Base-by-base conservation (phyloP, 2,329 filamentous ascomycete genomes). In the Hymenoscyphus salicellus region DNA sequence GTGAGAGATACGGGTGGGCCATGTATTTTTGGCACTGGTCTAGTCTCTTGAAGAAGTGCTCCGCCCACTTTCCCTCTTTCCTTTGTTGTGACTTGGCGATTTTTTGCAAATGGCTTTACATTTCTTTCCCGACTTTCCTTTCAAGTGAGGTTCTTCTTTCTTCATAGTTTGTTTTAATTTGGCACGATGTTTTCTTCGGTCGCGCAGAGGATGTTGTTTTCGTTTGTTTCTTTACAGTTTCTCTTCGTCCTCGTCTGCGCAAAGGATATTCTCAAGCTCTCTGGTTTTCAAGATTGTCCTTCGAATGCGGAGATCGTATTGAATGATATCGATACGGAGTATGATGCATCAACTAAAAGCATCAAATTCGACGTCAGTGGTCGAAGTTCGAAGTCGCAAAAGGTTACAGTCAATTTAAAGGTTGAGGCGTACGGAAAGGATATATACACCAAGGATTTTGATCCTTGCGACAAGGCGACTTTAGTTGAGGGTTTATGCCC, bases 291-390 rank as follows among this genome's bases (percentile, higher is more conserved):
- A 23, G 38, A 59, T 26, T 98, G 95, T 78, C 77, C 82, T 33
- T 72, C 83, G 72, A 78, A 84, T 71, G 73, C 80, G 65, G 78
- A 81, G 38, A 87, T 98, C 72, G 83, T 83, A 68, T 89, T 97
- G 61, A 82, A 92, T 70, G 87, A 84, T 71, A 81, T 96, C 68
- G 81, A 94, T 72, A 89, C 97, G 65, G 81, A 85, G 70, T 98
- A 96, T 79, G 86, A 96, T 80, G 88, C 88, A 69, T 82, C 84
- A 64, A 87, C 88, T 66, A 88, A 90, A 75, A 84, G 84, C 58
- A 84, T 98, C 66, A 85, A 80, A 3, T 98, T 97, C 78, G 88
- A 97, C 75, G 85, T 97, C 28, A 86, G 88, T 38, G 95, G 94
- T 67, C 87, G 84, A 65, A 97, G 91, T 75, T 78, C 78, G 62